Base-by-base conservation (phyloP, 1,139 yeast genomes). In the Hansenula sp. region DNA sequence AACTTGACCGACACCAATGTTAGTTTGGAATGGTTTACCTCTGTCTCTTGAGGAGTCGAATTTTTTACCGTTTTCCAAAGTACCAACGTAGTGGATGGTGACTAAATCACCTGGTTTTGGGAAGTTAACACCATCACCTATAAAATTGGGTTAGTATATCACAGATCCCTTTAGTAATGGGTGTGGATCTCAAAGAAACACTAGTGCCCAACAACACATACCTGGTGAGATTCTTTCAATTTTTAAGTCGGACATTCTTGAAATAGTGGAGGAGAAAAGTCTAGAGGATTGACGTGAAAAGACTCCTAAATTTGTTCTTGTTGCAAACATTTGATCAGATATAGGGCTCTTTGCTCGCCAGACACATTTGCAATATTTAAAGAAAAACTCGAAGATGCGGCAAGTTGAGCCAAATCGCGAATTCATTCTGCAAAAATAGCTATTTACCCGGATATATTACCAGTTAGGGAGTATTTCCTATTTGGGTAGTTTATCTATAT, bases 31-130 rank as follows among this genome's bases (percentile, higher is more conserved):
- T 51, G 97, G 97, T 66, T 82, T 77, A 58, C 95, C 94, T 69
- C 97, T 82, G 72, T 85, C 95, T 56, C 89, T 77, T 37, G 97
- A 89, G 44, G 96, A 86, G 69, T 92, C 97, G 63, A 92, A 92
- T 68, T 87, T 88, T 70, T 84, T 85, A 57, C 97, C 97, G 64
- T 85, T 84, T 66, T 86, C 94, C 58, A 92, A 76, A 41, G 95
- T 88, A 55, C 98, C 98, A 41, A 86, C 84, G 78, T 92, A 92
- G 72, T 92, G 97, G 61, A 92, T 92, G 51, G 92, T 81, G 51
- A 90, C 94, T 51, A 73, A 69, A 68, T 89, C 96, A 55, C 97
- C 97, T 38, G 71, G 64, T 66, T 82, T 73, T 59, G 97, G 96
- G 79, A 74, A 89, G 58, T 81, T 83, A 64, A 73, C 75, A 51